Conservation (phyloP, 2,329 filamentous ascomycete species). For the Beauveria scarabaeidicola region DNA sequence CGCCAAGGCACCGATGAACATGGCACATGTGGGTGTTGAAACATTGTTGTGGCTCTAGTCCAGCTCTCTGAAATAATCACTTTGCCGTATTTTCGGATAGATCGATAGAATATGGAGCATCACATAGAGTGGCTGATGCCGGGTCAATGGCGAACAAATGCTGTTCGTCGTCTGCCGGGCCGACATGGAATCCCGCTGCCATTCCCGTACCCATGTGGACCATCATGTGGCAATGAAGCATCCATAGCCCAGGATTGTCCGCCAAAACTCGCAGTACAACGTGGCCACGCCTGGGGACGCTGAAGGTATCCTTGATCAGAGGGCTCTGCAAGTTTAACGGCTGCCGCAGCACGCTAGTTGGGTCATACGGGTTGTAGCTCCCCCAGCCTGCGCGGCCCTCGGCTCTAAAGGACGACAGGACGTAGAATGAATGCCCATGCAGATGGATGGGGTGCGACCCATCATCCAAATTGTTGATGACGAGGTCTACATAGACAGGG, state of each 20-base stretch:
- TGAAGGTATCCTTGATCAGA: conserved; percentile 29
- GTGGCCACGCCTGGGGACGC: conserved; percentile 25
- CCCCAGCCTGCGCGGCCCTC: conserved; percentile 17
- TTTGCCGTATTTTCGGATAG: background rate
- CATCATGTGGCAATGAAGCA: conserved; percentile 23
- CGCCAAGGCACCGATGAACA: background rate
- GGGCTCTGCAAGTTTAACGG: conserved; percentile 15
- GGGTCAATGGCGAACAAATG: conserved; percentile 13
- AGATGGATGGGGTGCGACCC: conserved; percentile 36
- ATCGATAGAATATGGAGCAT: background rate
- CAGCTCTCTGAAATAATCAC: no score
- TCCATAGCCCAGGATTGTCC: conserved; percentile 21
- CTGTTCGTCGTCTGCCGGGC: conserved; percentile 13
- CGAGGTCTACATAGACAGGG: conserved; percentile 18
- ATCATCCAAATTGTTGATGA: conserved; percentile 27
- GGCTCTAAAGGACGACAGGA: conserved; percentile 21
- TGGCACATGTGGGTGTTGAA: background rate
- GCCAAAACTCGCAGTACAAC: conserved; percentile 18
- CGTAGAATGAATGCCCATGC: conserved; percentile 47
- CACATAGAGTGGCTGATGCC: conserved; percentile 14
- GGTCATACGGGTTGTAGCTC: conserved; percentile 19
- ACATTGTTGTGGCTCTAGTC: background rate
- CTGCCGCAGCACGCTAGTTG: background rate
- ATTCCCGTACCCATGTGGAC: conserved; percentile 20
- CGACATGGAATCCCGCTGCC: conserved; percentile 20